Evolutionary conservation across 331 rosid species (phyloP).

Genomic region (Phaseolus coccineus): DNA sequence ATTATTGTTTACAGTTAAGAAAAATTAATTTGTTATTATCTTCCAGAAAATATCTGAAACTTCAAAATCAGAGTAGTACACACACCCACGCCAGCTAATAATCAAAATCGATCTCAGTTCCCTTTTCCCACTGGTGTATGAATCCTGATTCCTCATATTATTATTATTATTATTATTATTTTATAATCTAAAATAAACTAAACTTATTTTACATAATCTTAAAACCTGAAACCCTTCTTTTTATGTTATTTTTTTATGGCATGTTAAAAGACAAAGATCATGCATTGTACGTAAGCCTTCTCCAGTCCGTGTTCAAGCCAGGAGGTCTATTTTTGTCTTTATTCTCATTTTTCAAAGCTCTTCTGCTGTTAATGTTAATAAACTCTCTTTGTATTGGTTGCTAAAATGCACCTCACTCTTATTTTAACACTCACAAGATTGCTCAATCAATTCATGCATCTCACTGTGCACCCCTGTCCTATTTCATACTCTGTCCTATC

Average conservation of each 20-base stretch:
- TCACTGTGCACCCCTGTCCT: not conserved
- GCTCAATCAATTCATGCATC: not conserved
- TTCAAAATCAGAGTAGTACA: not conserved
- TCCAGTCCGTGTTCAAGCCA: not conserved
- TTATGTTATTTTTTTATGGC: not conserved
- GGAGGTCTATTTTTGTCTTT: constrained; percentile 7
- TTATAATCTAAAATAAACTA: not conserved
- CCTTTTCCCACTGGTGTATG: not conserved
- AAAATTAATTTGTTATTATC: not conserved
- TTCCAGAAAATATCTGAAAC: not conserved
- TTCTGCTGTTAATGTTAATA: not conserved
- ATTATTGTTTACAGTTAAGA: not conserved
- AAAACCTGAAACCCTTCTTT: not conserved
- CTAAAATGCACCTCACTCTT: not conserved
- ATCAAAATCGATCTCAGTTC: not conserved
- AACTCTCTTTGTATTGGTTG: not conserved
- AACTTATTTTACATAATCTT: not conserved
- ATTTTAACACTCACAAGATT: not conserved
- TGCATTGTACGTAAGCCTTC: not conserved
- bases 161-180: not conserved
- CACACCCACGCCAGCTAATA: not conserved
- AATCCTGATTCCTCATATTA: not conserved
- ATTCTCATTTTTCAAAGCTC: not conserved
- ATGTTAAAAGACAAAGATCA: not conserved
- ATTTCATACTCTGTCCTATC: not conserved